Evolutionary conservation across 441 rosid genomes (phyloP), one percentile per base, ranked within the genome.

Genomic region (Erodium chrysanthum): DNA sequence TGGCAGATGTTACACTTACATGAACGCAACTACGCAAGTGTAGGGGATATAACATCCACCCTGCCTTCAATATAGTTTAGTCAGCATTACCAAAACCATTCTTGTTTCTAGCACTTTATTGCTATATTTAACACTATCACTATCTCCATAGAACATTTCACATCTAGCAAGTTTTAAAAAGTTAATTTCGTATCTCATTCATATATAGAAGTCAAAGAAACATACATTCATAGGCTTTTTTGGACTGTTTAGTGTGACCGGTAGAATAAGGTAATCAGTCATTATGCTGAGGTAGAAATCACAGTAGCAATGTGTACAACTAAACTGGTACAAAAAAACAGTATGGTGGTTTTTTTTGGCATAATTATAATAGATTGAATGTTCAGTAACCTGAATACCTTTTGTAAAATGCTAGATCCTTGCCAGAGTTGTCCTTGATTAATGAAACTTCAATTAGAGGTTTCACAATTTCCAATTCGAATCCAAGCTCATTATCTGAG

Each of bases 401-500:
- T 70, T 61, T 74, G 18, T 66, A 46, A 42, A 63, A 37, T 79
- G 25, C 66, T 74, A 90, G 96, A 80, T 88, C 91, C 69, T 73
- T 93, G 81, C 98, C 96, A 22, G 97, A 94, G 66, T 72, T 94
- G 42, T 82, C 83, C 15, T 69, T 86, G 23, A 44, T 94, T 56
- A 91, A 80, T 80, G 96, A 94, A 75, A 82, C 76, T 31, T 80
- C 77, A 27, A 76, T 88, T 20, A 84, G 86, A 84, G 96, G 96
- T 52, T 85, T 86, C 64, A 71, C 81, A 21, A 80, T 71, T 79
- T 66, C 88, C 52, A 70, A 80, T 14, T 80, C 85, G 35, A 86
- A 75, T 68, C 71, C 72, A 64, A 83, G 84, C 66, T 77, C 86
- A 52, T 61, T 76, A 69, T 76, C 83, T 68, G 86, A 82, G 60